These are phyloP conservation scores for Hygrocybe coccinea DNA, from an alignment of 768 basidiomycete species.

Conservation along the genomic window DNA sequence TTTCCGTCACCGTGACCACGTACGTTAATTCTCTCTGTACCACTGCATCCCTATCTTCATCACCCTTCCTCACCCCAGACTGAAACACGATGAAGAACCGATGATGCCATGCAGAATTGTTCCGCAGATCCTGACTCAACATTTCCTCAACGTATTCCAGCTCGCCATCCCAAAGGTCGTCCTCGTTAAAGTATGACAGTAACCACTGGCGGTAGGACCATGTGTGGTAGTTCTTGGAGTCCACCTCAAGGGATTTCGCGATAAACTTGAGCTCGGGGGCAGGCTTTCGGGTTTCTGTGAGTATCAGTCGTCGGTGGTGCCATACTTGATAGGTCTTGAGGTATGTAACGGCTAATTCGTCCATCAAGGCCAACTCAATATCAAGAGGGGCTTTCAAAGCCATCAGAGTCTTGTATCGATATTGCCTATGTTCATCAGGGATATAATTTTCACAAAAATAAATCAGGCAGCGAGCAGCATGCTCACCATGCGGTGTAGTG, in stretches of 20 bases:
- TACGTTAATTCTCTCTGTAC: constrained; percentile 72
- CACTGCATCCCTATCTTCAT: constrained; percentile 55
- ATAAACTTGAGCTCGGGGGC: constrained; percentile 77
- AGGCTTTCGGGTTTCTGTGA: constrained; percentile 51
- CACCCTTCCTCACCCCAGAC: constrained; percentile 56
- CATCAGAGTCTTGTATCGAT: constrained; percentile 83
- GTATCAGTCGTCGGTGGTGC: constrained; percentile 82
- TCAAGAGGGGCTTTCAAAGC: constrained; percentile 61
- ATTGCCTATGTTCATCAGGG: constrained; percentile 64
- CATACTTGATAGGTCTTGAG: constrained; percentile 98
- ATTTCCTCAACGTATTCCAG: constrained; percentile 69
- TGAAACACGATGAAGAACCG: constrained; percentile 84
- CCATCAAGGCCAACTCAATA: constrained; percentile 80
- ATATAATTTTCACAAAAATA: constrained; percentile 1
- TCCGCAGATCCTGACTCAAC: constrained; percentile 73
- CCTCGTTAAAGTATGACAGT: constrained; percentile 75
- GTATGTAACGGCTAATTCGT: constrained; percentile 74
- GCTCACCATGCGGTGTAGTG: constrained; percentile 95
- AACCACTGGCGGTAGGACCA: constrained; percentile 98
- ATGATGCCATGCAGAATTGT: constrained; percentile 98
- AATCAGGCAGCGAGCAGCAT: not conserved
- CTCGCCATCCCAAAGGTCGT: constrained; percentile 68
- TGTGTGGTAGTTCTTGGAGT: constrained; percentile 97
- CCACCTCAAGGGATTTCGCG: constrained; percentile 60
- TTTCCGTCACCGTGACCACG: constrained; percentile 25